Evolutionary conservation across 306 rosid genomes (phyloP).

Genomic region (Echinosophora koreensis): DNA sequence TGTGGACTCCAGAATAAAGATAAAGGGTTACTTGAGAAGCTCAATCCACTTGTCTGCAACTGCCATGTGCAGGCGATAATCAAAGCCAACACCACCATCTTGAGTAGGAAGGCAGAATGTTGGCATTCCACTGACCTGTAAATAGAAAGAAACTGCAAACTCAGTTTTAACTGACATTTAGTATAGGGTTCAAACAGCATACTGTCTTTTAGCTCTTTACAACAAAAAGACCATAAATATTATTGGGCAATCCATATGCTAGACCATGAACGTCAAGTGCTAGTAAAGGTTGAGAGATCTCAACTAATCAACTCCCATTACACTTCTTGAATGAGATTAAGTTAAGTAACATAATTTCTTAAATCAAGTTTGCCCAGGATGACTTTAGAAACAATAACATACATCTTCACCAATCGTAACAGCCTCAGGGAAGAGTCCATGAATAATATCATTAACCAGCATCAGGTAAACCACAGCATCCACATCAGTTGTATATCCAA

Average conservation of each 20-base stretch:
- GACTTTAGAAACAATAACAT: constrained; percentile 52
- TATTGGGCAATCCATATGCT: constrained; percentile 6
- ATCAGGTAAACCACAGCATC: constrained; percentile 93
- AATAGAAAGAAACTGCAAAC: constrained; percentile 41
- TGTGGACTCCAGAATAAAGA: constrained; percentile 21
- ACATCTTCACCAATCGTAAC: constrained; percentile 95
- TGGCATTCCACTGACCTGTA: constrained; percentile 99
- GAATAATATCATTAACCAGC: constrained; percentile 97
- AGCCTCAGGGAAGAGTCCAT: constrained; percentile 94
- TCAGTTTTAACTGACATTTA: constrained; percentile 29
- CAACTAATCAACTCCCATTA: constrained; percentile 21
- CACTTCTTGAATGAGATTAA: constrained; percentile 25
- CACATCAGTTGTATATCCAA: constrained; percentile 85
- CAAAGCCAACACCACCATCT: constrained; percentile 95
- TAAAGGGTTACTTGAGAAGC: constrained; percentile 74
- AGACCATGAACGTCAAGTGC: constrained; percentile 17
- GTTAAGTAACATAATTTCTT: constrained; percentile 25
- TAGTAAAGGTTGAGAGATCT: constrained; percentile 26
- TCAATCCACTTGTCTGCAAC: constrained; percentile 99
- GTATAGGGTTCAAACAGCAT: constrained; percentile 22
- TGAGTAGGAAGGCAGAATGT: constrained; percentile 85
- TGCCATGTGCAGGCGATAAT: constrained; percentile 97
- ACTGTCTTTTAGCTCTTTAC: constrained; percentile 27
- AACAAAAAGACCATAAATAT: neutral
- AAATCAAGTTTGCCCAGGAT: neutral